Evolutionary conservation across 2,329 filamentous ascomycete genomes (phyloP), one percentile per base, ranked within the genome.

Genomic region (Dothideomycetidae sp.): DNA sequence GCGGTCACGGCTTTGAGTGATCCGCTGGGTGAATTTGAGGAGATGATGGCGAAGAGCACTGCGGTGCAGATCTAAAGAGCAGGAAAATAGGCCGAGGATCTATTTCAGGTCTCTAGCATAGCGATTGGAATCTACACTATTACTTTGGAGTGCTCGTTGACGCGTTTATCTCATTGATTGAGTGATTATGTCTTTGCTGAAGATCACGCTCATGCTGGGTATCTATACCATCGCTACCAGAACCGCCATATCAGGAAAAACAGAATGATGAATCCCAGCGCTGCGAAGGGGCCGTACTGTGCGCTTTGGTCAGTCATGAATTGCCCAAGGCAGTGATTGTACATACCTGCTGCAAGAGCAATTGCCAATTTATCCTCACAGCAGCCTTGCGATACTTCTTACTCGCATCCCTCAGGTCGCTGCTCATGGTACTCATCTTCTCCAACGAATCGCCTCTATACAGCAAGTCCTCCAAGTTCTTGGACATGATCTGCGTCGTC

Each of bases 401-500:
- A 57, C 81, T 90, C 55, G 98, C 90, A 56, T 98, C 90, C 45
- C 83, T 69, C 56, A 98, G 61, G 44, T 88, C 68, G 40, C 75
- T 80, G 51, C 81, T 92, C 55, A 94, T 80, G 64, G 96, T 88
- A 44, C 90, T 88, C 90, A 98, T 98, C 52, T 85, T 74, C 63
- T 98, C 90, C 48, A 98, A 63, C 52, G 78, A 90, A 57, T 98
- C 90, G 17, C 90, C 90, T 44, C 92, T 70, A 58, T 98, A 98
- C 37, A 98, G 66, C 54, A 98, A 64, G 59, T 98, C 90, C 67
- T 98, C 90, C 49, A 98, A 96, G 60, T 98, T 98, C 73, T 96
- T 96, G 39, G 86, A 96, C 92, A 98, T 98, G 54, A 98, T 86
- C 64, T 94, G 86, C 1, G 90, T 96, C 39, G 98, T 92, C 61